Conservation (phyloP, 176 grass and related monocot genomes). For the Musa schizocarpa region DNA sequence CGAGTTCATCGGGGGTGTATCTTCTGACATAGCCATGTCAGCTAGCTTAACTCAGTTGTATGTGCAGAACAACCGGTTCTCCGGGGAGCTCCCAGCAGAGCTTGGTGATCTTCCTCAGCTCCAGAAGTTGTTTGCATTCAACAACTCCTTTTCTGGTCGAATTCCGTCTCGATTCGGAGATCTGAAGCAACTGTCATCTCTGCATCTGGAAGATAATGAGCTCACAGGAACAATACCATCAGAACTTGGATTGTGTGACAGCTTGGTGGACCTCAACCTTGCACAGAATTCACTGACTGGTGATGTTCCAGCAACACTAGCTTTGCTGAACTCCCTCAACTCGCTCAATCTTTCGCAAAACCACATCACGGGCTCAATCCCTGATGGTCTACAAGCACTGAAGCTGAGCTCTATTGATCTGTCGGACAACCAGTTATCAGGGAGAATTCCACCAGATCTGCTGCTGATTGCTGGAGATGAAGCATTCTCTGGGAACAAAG, state of each 20-base stretch:
- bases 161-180: constrained; percentile 50
- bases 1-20: constrained; percentile 50
- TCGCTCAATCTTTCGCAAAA: constrained; percentile 87
- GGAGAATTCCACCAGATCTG: constrained; percentile 56
- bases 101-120: constrained; percentile 48
- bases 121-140: constrained; percentile 60
- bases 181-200: constrained; percentile 59
- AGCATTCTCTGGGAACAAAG: constrained; percentile 58
- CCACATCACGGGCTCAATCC: constrained; percentile 58
- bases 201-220: constrained; percentile 70
- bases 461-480: constrained; percentile 63
- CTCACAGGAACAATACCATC: constrained; percentile 49
- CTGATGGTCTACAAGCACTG: constrained; percentile 45
- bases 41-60: constrained; percentile 61
- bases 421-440: constrained; percentile 70
- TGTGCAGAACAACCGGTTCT: constrained; percentile 81
- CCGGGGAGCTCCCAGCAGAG: constrained; percentile 52
- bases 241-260: constrained; percentile 54
- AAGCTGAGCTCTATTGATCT: constrained; percentile 75
- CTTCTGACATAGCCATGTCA: constrained; percentile 66
- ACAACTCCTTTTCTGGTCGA: constrained; percentile 65
- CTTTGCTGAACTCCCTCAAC: constrained; percentile 38
- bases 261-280: constrained; percentile 59
- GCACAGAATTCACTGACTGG: constrained; percentile 66
- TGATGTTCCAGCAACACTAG: constrained; percentile 45